Evolutionary conservation across 2,329 filamentous ascomycete genomes (phyloP).

Genomic region (Fusarium sp.): DNA sequence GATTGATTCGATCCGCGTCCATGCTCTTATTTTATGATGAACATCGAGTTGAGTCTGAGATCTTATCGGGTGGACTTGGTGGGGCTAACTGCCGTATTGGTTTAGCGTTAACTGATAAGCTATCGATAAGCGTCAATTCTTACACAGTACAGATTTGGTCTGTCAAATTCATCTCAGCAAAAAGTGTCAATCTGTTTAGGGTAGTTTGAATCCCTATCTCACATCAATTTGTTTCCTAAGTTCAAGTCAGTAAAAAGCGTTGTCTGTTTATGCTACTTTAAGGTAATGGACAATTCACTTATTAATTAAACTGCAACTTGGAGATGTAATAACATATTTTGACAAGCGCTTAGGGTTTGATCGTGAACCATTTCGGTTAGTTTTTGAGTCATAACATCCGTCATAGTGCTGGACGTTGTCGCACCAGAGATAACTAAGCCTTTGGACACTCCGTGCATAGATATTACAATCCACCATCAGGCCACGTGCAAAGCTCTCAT

Average conservation of each 20-base stretch:
- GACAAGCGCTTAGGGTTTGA: no score
- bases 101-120: background rate
- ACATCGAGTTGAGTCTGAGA: background rate
- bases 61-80: background rate
- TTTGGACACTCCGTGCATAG: no score
- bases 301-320: fast-evolving
- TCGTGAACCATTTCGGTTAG: fast-evolving
- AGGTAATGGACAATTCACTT: fast-evolving
- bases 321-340: no score
- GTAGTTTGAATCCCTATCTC: no score
- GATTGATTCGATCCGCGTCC: fast-evolving
- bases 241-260: fast-evolving
- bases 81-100: no score
- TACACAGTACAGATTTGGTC: no score
- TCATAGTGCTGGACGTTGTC: fast-evolving
- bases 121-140: background rate
- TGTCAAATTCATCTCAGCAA: no score
- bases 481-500: no score
- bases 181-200: no score
- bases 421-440: fast-evolving
- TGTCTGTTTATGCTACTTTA: fast-evolving
- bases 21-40: background rate
- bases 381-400: fast-evolving
- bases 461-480: no score
- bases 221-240: fast-evolving